These are phyloP conservation scores for Penicillium sp. DNA, from an alignment of 2,329 filamentous ascomycete genomes.

Conservation along the genomic window DNA sequence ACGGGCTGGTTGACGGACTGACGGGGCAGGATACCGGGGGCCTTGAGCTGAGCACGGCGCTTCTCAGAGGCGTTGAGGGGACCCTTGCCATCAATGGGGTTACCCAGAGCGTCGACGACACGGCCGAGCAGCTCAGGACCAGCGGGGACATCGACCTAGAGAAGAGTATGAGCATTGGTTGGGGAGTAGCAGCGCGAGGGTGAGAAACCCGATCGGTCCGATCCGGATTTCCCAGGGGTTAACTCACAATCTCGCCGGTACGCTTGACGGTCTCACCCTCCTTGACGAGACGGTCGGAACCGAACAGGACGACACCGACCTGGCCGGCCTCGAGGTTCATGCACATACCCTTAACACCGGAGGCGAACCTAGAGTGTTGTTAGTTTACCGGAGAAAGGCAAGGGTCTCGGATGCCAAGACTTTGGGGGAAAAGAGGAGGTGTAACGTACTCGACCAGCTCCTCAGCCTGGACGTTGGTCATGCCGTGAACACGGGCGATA, in stretches of 20 bases:
- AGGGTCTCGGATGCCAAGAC: constrained; percentile 18
- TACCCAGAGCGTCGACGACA: constrained; percentile 97
- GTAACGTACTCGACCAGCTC: constrained; percentile 96
- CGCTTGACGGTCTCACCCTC: constrained; percentile 99
- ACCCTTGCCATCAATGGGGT: constrained; percentile 99
- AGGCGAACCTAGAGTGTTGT: constrained; percentile 77
- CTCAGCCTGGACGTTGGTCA: constrained; percentile 99
- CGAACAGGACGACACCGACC: constrained; percentile 99
- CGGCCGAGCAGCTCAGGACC: constrained; percentile 91
- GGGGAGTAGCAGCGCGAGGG: neutral
- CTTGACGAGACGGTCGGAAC: constrained; percentile 99
- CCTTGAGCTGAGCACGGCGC: constrained; percentile 98
- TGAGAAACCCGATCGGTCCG: constrained; percentile 6
- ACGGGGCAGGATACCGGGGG: constrained; percentile 96
- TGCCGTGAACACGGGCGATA: constrained; percentile 99
- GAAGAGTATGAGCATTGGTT: constrained; percentile 15
- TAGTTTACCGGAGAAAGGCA: constrained; percentile 22
- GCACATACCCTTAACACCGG: constrained; percentile 99
- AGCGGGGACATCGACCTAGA: constrained; percentile 92
- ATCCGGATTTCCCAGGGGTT: constrained; percentile 7
- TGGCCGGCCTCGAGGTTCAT: constrained; percentile 99
- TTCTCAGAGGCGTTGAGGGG: constrained; percentile 89
- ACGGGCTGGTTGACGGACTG: constrained; percentile 97
- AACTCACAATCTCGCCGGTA: constrained; percentile 96
- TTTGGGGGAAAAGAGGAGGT: constrained; percentile 13